Percentiles rank a stretch among this genome's conserved stretches.
phyloP scores from a whole-genome alignment of 805 yeast species.

The Suhomyces sp. region DNA sequence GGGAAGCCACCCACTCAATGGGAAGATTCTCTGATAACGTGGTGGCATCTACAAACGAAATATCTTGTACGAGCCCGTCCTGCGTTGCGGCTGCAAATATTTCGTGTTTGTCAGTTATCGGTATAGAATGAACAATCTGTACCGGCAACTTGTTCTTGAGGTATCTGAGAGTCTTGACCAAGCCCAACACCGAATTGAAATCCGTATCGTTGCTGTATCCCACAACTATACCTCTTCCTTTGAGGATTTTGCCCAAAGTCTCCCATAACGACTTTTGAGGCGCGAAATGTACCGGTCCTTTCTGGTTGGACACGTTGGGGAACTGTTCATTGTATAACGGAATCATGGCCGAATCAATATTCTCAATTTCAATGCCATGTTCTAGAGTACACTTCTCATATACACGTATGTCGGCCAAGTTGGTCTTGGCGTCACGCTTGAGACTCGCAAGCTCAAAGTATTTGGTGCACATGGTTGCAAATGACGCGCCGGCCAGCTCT shows the following conservation, averaged over 20 bases:
- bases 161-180: conserved; percentile 6
- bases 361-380: neutral
- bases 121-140: conserved; percentile 9
- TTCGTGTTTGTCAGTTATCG: neutral
- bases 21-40: neutral
- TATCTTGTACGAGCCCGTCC: neutral
- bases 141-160: conserved; percentile 10
- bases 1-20: conserved; percentile 8
- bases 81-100: neutral
- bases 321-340: conserved; percentile 1
- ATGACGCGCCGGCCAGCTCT: neutral
- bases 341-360: neutral
- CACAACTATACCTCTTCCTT: conserved; percentile 10
- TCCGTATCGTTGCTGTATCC: conserved; percentile 3
- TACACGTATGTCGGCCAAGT: neutral
- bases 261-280: neutral
- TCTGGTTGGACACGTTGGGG: neutral
- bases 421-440: neutral
- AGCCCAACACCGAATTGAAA: neutral
- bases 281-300: neutral
- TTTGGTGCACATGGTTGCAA: neutral
- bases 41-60: conserved; percentile 6
- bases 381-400: neutral
- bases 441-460: neutral
- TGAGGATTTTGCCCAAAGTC: neutral